A percentile compares a stretch with the other conserved stretches of the same genome.
These are phyloP conservation scores for Beauveria medogensis DNA, from an alignment of 2,329 filamentous ascomycete species.

Conservation along the genomic window DNA sequence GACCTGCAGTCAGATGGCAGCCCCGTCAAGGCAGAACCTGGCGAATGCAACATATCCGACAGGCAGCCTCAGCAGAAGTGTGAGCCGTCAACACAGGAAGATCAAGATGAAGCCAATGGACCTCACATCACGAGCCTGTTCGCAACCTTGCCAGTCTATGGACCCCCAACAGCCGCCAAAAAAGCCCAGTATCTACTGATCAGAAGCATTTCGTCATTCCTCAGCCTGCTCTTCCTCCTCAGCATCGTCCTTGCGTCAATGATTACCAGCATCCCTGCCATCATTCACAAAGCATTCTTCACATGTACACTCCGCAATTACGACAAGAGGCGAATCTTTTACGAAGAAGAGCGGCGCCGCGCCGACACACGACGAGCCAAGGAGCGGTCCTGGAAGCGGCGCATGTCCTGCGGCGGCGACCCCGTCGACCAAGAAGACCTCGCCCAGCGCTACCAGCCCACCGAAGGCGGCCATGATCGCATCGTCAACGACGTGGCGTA, in stretches of 20 bases:
- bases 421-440: slow-evolving; percentile 34
- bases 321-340: slow-evolving; percentile 56
- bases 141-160: slow-evolving; percentile 56
- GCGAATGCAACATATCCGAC: neutral
- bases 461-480: slow-evolving; percentile 73
- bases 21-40: neutral
- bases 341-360: slow-evolving; percentile 60
- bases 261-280: slow-evolving; percentile 54
- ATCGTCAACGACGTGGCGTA: slow-evolving; percentile 73
- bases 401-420: slow-evolving; percentile 24
- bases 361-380: slow-evolving; percentile 47
- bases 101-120: neutral
- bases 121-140: slow-evolving; percentile 4
- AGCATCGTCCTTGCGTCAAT: slow-evolving; percentile 69
- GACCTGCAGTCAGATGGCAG: neutral
- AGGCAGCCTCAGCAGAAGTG: neutral
- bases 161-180: slow-evolving; percentile 60
- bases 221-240: slow-evolving; percentile 70
- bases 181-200: slow-evolving; percentile 59
- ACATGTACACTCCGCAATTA: slow-evolving; percentile 52
- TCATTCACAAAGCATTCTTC: slow-evolving; percentile 41
- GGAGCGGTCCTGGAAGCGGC: slow-evolving; percentile 54
- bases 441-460: slow-evolving; percentile 56
- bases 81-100: neutral
- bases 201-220: slow-evolving; percentile 59